Evolutionary conservation across 2,329 filamentous ascomycete genomes (phyloP).

Genomic region (Penicillium sp.): DNA sequence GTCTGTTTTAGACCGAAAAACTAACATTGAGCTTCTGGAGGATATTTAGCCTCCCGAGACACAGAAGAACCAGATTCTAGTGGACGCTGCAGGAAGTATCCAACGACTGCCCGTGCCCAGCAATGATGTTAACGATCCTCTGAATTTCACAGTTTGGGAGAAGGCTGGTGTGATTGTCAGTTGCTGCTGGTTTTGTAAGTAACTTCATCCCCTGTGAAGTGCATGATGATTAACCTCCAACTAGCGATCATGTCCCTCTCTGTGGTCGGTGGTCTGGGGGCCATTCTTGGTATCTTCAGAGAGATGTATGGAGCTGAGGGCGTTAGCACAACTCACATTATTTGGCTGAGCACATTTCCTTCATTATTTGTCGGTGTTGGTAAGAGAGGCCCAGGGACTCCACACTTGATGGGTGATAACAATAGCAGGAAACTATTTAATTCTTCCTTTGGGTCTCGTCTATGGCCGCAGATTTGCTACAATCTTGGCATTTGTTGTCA

Average conservation of each 20-base stretch:
- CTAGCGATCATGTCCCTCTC: constrained; percentile 28
- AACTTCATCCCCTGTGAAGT: background rate
- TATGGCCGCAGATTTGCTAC: constrained; percentile 41
- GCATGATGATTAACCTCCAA: too few species aligned
- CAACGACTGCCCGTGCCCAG: constrained; percentile 26
- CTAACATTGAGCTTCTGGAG: constrained; percentile 15
- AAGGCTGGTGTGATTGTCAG: constrained; percentile 26
- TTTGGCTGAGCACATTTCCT: constrained; percentile 39
- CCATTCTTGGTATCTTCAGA: constrained; percentile 37
- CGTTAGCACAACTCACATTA: constrained; percentile 29
- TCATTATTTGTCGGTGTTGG: constrained; percentile 43
- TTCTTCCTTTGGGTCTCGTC: constrained; percentile 41
- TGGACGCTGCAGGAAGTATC: constrained; percentile 20
- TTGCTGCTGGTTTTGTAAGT: constrained; percentile 29
- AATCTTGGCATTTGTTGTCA: constrained; percentile 31
- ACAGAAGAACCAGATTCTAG: constrained; percentile 5
- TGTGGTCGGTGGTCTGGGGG: constrained; percentile 27
- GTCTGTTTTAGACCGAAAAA: constrained; percentile 8
- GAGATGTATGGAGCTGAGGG: constrained; percentile 28
- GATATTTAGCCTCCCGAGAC: constrained; percentile 5
- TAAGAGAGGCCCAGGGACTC: constrained; percentile 5
- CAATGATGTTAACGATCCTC: constrained; percentile 26
- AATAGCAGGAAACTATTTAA: constrained; percentile 33
- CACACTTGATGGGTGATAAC: background rate
- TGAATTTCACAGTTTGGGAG: constrained; percentile 25